A percentile compares a stretch with the other conserved stretches of the same genome.
Evolutionary conservation across 73 alveolate genomes (phyloP).

Genomic region (Tetrahymena thermophila): DNA sequence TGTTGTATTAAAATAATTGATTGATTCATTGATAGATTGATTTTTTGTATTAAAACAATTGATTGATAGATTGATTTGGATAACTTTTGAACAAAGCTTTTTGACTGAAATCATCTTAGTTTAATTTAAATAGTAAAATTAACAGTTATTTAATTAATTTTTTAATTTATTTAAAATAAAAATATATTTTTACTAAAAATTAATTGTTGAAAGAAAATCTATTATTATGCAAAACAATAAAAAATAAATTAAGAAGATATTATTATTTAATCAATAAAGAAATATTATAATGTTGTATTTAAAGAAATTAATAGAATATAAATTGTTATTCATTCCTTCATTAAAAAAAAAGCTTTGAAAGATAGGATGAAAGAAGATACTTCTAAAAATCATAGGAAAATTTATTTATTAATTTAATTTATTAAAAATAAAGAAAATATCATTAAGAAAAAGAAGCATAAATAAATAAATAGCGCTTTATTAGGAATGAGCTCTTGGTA

Average conservation of each 20-base stretch:
- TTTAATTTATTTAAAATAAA: no score
- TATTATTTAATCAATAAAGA: no score
- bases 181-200: no score
- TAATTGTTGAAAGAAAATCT: no score
- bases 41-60: no score
- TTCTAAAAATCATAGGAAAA: background rate
- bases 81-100: no score
- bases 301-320: background rate
- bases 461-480: background rate
- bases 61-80: no score
- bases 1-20: background rate
- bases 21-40: no score
- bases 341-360: background rate
- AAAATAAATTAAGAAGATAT: background rate
- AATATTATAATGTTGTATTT: no score
- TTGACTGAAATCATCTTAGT: no score
- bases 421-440: background rate
- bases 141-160: no score
- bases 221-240: background rate
- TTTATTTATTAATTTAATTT: background rate
- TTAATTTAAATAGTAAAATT: no score
- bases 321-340: background rate
- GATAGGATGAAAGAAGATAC: background rate
- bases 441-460: background rate
- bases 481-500: conserved; percentile 53